Evolutionary conservation across 1,284 basidiomycete species (phyloP), one percentile per base, ranked within the genome.

Genomic region (Chalciporus sp.): DNA sequence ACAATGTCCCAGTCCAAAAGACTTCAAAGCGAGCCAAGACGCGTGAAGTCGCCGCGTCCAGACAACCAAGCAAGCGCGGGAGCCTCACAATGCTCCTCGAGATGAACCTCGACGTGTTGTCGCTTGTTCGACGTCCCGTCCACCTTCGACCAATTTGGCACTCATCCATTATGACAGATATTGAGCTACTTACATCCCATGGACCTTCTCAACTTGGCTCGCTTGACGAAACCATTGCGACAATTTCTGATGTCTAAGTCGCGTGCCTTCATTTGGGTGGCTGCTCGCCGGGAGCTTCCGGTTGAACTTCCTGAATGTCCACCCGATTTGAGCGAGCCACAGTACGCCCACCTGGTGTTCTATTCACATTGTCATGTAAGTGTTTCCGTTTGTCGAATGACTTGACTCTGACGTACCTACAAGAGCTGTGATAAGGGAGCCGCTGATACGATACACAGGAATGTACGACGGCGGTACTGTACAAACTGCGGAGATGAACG

Each of bases 241-340:
- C 42, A 33, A 11, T 37, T 60, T 19, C 49, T 62, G 4, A 50
- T 60, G 47, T 37, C 35, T 1, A 55, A 49, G 19, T 51, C 58
- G 11, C 54, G 54, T 4, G 47, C 46, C 19, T 51, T 44, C 16
- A 31, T 57, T 12, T 62, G 61, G 58, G 56, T 43, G 42, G 41
- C 44, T 17, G 40, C 41, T 16, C 55, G 53, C 17, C 23, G 31
- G 31, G 29, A 17, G 7, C 53, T 49, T 7, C 27, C 55, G 14
- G 33, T 39, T 7, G 55, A 20, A n/a, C 39, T 56, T n/a, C 53
- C 55, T 1, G 47, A 50, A 39, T 56, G 55, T 37, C 71, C 72
- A 7, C 49, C 60, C 9, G 69, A 70, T 50, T 47, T 71, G 29
- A 67, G 61, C 19, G 72, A 73, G 41, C 65, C 66, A 7, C 53